Percentiles rank a stretch among this genome's conserved stretches.
phyloP scores from a whole-genome alignment of 768 basidiomycete genomes.

The Boletus edulis region DNA sequence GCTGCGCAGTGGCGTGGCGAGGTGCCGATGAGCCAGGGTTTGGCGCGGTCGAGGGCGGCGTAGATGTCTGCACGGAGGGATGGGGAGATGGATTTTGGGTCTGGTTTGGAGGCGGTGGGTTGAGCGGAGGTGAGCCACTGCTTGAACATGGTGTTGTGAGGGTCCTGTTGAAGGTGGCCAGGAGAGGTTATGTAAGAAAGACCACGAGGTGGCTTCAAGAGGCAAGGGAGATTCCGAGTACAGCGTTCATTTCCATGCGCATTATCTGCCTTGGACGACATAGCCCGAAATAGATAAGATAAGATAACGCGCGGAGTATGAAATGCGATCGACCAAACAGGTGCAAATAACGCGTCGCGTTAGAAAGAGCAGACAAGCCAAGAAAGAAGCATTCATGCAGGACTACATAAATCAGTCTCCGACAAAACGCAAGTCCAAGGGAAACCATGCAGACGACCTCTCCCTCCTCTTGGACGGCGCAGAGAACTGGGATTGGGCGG shows the following conservation, averaged over 20 bases:
- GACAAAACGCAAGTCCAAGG: slow-evolving; percentile 13
- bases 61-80: slow-evolving; percentile 52
- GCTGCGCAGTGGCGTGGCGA: slow-evolving; percentile 37
- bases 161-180: too few species aligned
- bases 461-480: slow-evolving; percentile 57
- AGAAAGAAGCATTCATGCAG: slow-evolving; percentile 61
- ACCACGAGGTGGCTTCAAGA: slow-evolving; percentile 20
- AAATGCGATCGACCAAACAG: slow-evolving; percentile 3
- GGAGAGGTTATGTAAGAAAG: slow-evolving; percentile 16
- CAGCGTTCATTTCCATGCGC: not conserved
- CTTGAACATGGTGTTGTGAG: slow-evolving; percentile 40
- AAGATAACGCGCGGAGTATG: slow-evolving; percentile 12
- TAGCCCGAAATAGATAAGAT: slow-evolving; percentile 1
- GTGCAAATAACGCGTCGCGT: slow-evolving; percentile 27
- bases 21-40: slow-evolving; percentile 44
- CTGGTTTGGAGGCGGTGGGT: slow-evolving; percentile 13
- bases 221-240: too few species aligned
- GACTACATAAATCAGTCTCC: slow-evolving; percentile 15
- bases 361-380: slow-evolving; percentile 31
- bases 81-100: slow-evolving; percentile 42
- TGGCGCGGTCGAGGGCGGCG: slow-evolving; percentile 43
- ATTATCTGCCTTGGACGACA: too few species aligned
- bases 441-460: slow-evolving; percentile 35
- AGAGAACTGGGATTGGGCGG: slow-evolving; percentile 69
- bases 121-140: slow-evolving; percentile 41